These are phyloP conservation scores for Racocetra persica DNA, from an alignment of 371 early-diverging fungal genomes.

Conservation along the genomic window DNA sequence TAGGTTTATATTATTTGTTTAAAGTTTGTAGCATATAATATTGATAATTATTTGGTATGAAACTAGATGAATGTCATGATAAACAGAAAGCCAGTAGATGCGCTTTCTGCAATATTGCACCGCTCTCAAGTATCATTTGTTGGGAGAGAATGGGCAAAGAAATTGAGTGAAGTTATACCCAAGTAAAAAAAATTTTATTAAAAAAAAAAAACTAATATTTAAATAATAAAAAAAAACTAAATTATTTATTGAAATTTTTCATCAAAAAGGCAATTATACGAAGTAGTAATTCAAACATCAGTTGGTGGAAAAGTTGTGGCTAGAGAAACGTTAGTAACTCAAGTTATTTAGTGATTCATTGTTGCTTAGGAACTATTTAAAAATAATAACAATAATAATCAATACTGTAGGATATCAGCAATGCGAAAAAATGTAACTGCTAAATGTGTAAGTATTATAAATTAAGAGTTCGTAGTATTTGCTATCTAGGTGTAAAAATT, in stretches of 20 bases:
- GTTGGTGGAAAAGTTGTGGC: slow-evolving; percentile 86
- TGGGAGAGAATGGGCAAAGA: slow-evolving; percentile 84
- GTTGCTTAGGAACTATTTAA: background rate
- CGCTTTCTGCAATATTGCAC: slow-evolving; percentile 89
- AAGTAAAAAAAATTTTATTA: slow-evolving; percentile 46
- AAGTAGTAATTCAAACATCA: slow-evolving; percentile 91
- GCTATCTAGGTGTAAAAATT: too few species aligned
- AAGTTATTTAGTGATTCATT: background rate
- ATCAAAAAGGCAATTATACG: slow-evolving; percentile 81
- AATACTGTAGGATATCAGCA: slow-evolving; percentile 65
- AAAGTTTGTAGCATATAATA: background rate
- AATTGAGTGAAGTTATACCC: slow-evolving; percentile 82
- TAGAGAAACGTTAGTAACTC: slow-evolving; percentile 75
- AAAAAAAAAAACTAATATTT: background rate
- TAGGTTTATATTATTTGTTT: slow-evolving; percentile 39
- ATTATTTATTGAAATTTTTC: slow-evolving; percentile 1
- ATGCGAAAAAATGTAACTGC: slow-evolving; percentile 94
- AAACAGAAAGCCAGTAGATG: slow-evolving; percentile 93
- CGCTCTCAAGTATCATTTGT: slow-evolving; percentile 71
- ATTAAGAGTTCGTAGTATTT: background rate
- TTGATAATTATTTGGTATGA: background rate
- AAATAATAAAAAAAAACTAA: background rate
- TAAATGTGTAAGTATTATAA: slow-evolving; percentile 77
- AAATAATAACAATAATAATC: background rate
- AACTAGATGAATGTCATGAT: slow-evolving; percentile 83